Evolutionary conservation across 495 filamentous ascomycete species (phyloP).

Genomic region (Rhizodiscina lignyota): DNA sequence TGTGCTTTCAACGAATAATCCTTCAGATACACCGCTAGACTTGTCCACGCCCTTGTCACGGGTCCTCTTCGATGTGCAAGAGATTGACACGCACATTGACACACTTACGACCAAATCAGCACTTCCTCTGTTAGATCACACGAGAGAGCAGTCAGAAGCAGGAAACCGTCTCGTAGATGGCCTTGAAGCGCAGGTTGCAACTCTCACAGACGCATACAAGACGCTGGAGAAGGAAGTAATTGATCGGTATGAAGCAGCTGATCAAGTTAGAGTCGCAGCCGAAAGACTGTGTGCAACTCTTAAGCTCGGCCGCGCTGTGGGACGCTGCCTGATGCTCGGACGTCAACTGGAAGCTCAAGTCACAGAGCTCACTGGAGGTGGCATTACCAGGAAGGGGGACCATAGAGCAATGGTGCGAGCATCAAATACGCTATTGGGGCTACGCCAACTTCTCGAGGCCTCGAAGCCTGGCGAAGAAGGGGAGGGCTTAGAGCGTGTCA

Average conservation of each 20-base stretch:
- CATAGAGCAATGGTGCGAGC: slow-evolving; percentile 63
- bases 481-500: slow-evolving; percentile 53
- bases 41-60: slow-evolving; percentile 85
- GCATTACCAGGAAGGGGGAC: slow-evolving; percentile 33
- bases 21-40: slow-evolving; percentile 76
- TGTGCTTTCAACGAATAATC: slow-evolving; percentile 79
- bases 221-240: slow-evolving; percentile 71
- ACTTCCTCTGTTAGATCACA: slow-evolving; percentile 66
- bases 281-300: slow-evolving; percentile 63
- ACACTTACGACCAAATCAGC: slow-evolving; percentile 71
- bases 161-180: slow-evolving; percentile 50
- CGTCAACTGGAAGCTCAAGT: slow-evolving; percentile 77
- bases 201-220: slow-evolving; percentile 66
- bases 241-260: slow-evolving; percentile 63
- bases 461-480: slow-evolving; percentile 53
- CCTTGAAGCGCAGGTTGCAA: slow-evolving; percentile 57
- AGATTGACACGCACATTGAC: slow-evolving; percentile 92
- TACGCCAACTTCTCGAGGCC: slow-evolving; percentile 55
- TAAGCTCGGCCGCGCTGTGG: slow-evolving; percentile 58
- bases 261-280: slow-evolving; percentile 56
- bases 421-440: slow-evolving; percentile 52
- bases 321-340: slow-evolving; percentile 58
- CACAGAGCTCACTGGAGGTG: slow-evolving; percentile 36
- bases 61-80: slow-evolving; percentile 92
- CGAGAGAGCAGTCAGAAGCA: slow-evolving; percentile 50